Percentiles rank a stretch among this genome's conserved stretches.
phyloP scores from a whole-genome alignment of 805 yeast genomes.

The Tetrapisispora iriomotensis region DNA sequence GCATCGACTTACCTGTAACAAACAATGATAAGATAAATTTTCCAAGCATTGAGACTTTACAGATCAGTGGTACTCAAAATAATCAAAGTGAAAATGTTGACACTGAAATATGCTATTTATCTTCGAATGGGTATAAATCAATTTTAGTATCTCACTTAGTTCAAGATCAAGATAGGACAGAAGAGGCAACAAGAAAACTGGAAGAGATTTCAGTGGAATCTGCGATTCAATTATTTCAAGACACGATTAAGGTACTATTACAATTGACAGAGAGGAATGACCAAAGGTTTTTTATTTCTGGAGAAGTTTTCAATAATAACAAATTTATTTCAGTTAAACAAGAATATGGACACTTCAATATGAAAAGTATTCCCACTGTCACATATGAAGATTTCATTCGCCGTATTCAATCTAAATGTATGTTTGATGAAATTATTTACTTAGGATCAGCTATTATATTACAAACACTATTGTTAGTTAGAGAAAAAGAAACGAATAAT shows the following conservation, averaged over 20 bases:
- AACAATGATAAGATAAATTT: not conserved
- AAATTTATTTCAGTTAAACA: not conserved
- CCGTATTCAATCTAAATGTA: constrained; percentile 25
- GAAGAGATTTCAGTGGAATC: constrained; percentile 4
- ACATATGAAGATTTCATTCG: constrained; percentile 16
- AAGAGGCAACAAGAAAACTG: no score
- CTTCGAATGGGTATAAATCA: no score
- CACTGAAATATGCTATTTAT: no score
- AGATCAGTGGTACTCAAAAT: not conserved
- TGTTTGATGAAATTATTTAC: constrained; percentile 20
- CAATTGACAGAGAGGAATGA: constrained; percentile 5
- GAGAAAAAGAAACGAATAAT: constrained; percentile 5
- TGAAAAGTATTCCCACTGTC: constrained; percentile 25
- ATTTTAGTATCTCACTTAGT: no score
- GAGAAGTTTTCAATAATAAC: not conserved
- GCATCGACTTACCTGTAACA: not conserved
- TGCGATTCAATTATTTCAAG: constrained; percentile 9
- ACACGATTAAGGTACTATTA: constrained; percentile 9
- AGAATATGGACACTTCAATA: constrained; percentile 10
- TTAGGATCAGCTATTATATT: constrained; percentile 20
- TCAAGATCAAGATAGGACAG: no score
- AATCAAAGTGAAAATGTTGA: not conserved
- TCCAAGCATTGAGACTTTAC: not conserved
- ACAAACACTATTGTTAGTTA: constrained; percentile 14
- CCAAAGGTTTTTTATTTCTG: not conserved